Percentiles rank a stretch among this genome's conserved stretches.
These are phyloP conservation scores for Cicer arietinum DNA, from an alignment of 306 rosid species.

Conservation along the genomic window DNA sequence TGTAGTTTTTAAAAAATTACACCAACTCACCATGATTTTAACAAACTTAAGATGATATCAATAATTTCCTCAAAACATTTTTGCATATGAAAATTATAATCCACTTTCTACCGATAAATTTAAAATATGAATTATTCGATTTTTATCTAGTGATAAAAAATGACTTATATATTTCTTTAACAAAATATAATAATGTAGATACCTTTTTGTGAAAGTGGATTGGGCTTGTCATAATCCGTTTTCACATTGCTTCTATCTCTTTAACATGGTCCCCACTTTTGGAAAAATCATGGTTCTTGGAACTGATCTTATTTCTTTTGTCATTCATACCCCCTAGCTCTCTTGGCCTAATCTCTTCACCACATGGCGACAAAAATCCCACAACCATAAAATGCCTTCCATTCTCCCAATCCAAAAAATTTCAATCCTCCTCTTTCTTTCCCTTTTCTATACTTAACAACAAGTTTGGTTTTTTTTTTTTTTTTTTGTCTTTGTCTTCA, in stretches of 20 bases:
- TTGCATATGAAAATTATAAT: no score
- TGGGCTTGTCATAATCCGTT: conserved; percentile 30
- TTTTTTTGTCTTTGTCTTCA: neutral
- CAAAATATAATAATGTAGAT: neutral
- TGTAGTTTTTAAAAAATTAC: no score
- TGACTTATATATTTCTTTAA: no score
- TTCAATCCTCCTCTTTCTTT: conserved; percentile 46
- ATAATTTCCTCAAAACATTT: no score
- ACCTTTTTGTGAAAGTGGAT: neutral
- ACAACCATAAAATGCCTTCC: conserved; percentile 54
- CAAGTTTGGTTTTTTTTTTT: neutral
- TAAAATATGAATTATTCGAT: no score
- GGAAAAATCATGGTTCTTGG: conserved; percentile 35
- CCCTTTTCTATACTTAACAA: neutral
- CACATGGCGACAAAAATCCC: conserved; percentile 56
- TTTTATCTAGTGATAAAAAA: no score
- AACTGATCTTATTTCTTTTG: conserved; percentile 38
- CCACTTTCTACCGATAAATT: no score
- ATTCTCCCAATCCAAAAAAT: conserved; percentile 49
- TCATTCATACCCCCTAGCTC: conserved; percentile 42
- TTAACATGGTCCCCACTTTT: conserved; percentile 48
- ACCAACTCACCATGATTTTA: no score
- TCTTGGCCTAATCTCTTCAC: conserved; percentile 57
- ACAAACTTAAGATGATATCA: no score
- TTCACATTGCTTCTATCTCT: conserved; percentile 34